phyloP scores from a whole-genome alignment of 768 basidiomycete species.

The Xerocomellus dryophilus region DNA sequence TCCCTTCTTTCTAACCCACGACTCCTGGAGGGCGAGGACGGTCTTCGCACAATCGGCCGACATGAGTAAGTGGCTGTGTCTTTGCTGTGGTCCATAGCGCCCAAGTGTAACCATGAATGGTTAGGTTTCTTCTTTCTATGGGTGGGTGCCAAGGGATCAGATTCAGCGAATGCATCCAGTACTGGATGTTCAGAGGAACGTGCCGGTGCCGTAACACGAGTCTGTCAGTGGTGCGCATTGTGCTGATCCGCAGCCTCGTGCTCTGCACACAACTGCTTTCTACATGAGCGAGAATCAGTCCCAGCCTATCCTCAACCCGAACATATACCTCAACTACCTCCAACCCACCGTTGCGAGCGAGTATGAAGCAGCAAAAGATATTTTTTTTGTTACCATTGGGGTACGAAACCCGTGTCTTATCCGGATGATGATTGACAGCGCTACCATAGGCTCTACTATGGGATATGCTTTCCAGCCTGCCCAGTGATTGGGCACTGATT shows the following conservation, averaged over 20 bases:
- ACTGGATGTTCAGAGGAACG: too few relatives aligned
- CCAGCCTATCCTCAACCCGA: slow-evolving; percentile 18
- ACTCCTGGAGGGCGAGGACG: neutral
- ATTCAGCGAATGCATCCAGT: too few relatives aligned
- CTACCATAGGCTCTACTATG: slow-evolving; percentile 21
- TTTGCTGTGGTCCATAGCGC: neutral
- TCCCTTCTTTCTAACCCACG: neutral
- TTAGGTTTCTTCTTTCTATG: neutral
- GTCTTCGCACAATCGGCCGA: neutral
- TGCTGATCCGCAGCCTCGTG: neutral
- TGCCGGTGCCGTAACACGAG: neutral
- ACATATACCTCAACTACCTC: slow-evolving; percentile 28
- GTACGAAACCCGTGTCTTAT: neutral
- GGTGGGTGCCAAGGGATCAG: too few relatives aligned
- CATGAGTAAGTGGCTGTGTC: neutral
- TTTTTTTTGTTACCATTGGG: slow-evolving; percentile 21
- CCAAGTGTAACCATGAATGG: neutral
- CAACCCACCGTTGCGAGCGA: slow-evolving; percentile 16
- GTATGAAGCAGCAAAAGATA: slow-evolving; percentile 19
- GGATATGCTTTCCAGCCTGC: slow-evolving; percentile 27
- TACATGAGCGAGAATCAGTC: slow-evolving; percentile 4
- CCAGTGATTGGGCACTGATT: slow-evolving; percentile 18
- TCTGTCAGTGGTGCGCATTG: neutral
- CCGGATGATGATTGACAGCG: neutral
- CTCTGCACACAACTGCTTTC: neutral